Base-by-base conservation (phyloP, 2,329 filamentous ascomycete species). In the Colletotrichum limetticola region DNA sequence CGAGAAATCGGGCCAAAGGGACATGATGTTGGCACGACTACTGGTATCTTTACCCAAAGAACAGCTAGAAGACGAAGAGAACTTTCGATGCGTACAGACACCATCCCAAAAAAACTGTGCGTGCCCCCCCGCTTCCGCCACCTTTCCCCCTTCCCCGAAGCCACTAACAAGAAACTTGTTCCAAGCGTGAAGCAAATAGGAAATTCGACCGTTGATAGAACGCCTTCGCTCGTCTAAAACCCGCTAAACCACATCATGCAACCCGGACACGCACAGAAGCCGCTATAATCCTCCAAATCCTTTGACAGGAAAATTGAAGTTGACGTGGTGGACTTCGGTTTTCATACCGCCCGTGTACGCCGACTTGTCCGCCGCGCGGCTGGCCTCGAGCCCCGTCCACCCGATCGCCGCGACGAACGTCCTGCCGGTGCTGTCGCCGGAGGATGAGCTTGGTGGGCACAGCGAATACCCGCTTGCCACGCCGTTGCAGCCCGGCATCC, bases 251-350 rank as follows among this genome's bases (percentile, higher is more conserved):
- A 72, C 71, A 72, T 72, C 71, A 72, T 72, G 66, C 71, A 72
- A 14, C 71, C 71, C 9, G 71, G 71, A 52, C 71, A 72, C 19
- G 71, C 71, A 32, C 71, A 72, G 46, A 72, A 28, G 12, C 37
- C 66, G 24, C 61, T 74, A 74, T 63, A 75, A 56, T 67, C 71
- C 67, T 57, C 74, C 52, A 75, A 78, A 78, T 8, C 77, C 77
- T 74, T 79, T 77, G 76, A 79, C 75, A 28, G 78, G 78, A 72
- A 77, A 79, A 53, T 74, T 73, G 71, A 76, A 78, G 77, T 78
- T 76, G 62, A 78, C 76, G 66, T 78, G 76, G 69, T 78, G 77
- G 35, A 68, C 61, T 59, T 78, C 77, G 56, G 60, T 49, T 56
- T 71, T 72, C 67, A 67, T 74, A 74, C 71, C 68, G 46, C 74